phyloP scores from a whole-genome alignment of 2,329 filamentous ascomycete genomes.

The Tolypocladium nubicola region DNA sequence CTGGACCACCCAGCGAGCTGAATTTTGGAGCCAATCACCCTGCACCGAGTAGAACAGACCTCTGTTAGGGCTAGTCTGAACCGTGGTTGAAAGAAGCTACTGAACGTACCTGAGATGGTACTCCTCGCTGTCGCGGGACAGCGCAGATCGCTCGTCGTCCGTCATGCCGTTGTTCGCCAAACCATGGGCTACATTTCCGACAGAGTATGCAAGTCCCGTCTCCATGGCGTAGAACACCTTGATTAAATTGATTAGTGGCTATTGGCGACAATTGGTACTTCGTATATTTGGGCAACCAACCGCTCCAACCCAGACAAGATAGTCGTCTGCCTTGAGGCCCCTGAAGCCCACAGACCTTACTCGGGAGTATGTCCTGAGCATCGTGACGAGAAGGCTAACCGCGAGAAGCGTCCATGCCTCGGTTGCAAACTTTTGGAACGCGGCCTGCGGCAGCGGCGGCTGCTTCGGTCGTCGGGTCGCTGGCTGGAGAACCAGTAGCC shows the following conservation, averaged over 20 bases:
- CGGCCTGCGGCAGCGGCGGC: slow-evolving; percentile 11
- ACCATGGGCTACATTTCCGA: slow-evolving; percentile 36
- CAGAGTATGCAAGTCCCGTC: slow-evolving; percentile 38
- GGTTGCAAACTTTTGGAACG: slow-evolving; percentile 15
- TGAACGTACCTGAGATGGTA: slow-evolving; percentile 25
- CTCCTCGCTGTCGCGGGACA: slow-evolving; percentile 33
- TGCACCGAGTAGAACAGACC: slow-evolving; percentile 5
- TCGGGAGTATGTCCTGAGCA: slow-evolving; percentile 38
- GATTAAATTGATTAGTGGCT: not conserved
- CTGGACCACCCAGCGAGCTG: slow-evolving; percentile 45
- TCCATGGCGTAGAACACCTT: slow-evolving; percentile 41
- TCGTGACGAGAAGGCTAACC: slow-evolving; percentile 37
- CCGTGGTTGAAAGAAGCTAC: not conserved
- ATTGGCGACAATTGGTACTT: not conserved
- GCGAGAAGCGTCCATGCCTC: slow-evolving; percentile 34
- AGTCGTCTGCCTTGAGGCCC: slow-evolving; percentile 47
- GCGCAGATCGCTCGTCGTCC: slow-evolving; percentile 30
- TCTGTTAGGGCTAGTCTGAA: not conserved
- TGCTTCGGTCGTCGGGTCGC: slow-evolving; percentile 9
- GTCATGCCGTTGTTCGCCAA: slow-evolving; percentile 50
- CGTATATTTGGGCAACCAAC: slow-evolving; percentile 18
- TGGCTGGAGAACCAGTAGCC: not conserved
- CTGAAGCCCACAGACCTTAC: slow-evolving; percentile 34
- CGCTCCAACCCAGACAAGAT: slow-evolving; percentile 43
- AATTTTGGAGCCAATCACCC: slow-evolving; percentile 45